Evolutionary conservation across 2,329 filamentous ascomycete species (phyloP), one percentile per base, ranked within the genome.

Genomic region (Magnaporthiopsis rhizophila): DNA sequence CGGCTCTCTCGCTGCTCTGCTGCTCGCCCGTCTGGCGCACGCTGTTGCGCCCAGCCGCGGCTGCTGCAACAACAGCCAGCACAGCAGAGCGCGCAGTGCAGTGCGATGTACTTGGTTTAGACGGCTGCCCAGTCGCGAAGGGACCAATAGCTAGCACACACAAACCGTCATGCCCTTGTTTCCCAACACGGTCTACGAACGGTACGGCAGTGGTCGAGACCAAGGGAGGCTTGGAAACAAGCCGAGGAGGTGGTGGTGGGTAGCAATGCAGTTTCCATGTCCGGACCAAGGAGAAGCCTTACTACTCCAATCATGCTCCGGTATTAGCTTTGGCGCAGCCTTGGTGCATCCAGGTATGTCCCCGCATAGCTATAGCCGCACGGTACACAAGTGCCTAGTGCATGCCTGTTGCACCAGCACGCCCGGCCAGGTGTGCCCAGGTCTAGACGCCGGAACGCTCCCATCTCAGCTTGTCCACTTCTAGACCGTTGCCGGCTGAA

Each of bases 1-100:
- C 28, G 57, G 30, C n/a, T 38, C 28, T 64, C 61, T 60, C 62
- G 56, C 60, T 30, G 57, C 58, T 56, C 21, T n/a, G 36, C 62
- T 62, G 62, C 57, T 38, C 61, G 38, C 38, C 18, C 38, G 38
- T 50, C 38, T 18, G 11, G 38, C 38, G 11, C 38, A 53, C 58
- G 30, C 15, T 61, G 56, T 58, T 62, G 24, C 59, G 21, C 58
- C 58, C 57, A 53, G 59, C 53, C 30, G 36, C 61, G 53, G 30
- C 36, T n/a, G 30, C 26, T 7, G 30, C 30, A 30, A 30, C 30
- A 38, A 32, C 36, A 60, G 36, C 21, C 30, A 34, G 24, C 30
- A 38, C 62, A 65, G 60, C 30, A 59, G 57, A 45, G 38, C 15
- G 36, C 32, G 30, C 6, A 36, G 8, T 36, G 12, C 13, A 2